Conservation (phyloP, 805 yeast species). For the Yamadazyma scolyti region DNA sequence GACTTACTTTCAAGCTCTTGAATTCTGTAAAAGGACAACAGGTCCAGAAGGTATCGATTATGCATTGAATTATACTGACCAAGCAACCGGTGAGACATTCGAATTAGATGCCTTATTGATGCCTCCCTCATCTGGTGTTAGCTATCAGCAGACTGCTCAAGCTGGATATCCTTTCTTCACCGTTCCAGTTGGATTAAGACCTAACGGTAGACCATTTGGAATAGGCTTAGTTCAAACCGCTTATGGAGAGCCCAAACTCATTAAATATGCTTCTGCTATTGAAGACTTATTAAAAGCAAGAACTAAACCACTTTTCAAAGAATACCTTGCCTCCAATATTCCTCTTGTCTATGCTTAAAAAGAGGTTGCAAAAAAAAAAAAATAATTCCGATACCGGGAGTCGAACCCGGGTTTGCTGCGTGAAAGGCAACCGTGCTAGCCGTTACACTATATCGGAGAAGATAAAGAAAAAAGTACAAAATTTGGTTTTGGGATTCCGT, state of each 20-base stretch:
- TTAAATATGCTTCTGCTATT: slow-evolving; percentile 23
- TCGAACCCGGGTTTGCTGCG: slow-evolving; percentile 73
- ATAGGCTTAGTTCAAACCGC: slow-evolving; percentile 24
- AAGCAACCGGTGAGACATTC: too few relatives aligned
- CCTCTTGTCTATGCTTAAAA: slow-evolving; percentile 13
- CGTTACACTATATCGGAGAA: slow-evolving; percentile 55
- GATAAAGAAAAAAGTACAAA: too few relatives aligned
- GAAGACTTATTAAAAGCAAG: slow-evolving; percentile 18
- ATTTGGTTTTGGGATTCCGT: too few relatives aligned
- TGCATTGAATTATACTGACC: too few relatives aligned
- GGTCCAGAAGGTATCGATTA: too few relatives aligned
- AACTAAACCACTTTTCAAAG: slow-evolving; percentile 16
- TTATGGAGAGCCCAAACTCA: slow-evolving; percentile 21
- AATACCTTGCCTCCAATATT: slow-evolving; percentile 19
- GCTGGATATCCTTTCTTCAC: slow-evolving; percentile 26
- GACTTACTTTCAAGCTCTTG: too few relatives aligned
- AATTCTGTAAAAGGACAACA: too few relatives aligned
- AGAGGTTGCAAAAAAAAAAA: too few relatives aligned
- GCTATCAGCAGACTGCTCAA: slow-evolving; percentile 25
- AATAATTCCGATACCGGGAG: slow-evolving; percentile 74
- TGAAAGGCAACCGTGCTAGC: slow-evolving; percentile 54
- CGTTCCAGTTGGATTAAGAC: slow-evolving; percentile 17
- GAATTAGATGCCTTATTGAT: too few relatives aligned
- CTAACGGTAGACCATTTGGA: slow-evolving; percentile 22
- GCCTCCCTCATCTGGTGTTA: slow-evolving; percentile 17